phyloP scores from a whole-genome alignment of 257 asterid genomes.

The Solanum boliviense region DNA sequence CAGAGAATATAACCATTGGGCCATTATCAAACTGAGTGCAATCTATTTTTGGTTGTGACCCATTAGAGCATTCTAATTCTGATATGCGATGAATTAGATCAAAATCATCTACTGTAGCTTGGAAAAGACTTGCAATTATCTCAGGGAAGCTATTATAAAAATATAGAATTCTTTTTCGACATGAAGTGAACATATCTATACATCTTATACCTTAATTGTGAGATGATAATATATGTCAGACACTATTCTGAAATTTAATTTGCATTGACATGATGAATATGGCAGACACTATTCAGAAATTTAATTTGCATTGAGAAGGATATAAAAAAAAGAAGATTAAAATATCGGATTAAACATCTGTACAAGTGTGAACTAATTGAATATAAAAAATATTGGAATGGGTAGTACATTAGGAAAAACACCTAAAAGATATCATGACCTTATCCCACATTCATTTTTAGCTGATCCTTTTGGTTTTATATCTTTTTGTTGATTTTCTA shows the following conservation, averaged over 20 bases:
- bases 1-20: neutral
- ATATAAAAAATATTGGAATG: neutral
- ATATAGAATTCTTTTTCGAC: neutral
- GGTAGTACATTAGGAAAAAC: neutral
- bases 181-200: neutral
- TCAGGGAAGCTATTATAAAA: neutral
- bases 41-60: neutral
- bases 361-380: neutral
- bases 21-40: neutral
- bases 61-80: neutral
- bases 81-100: neutral
- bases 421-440: neutral
- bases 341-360: neutral
- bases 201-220: neutral
- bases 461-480: neutral
- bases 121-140: neutral
- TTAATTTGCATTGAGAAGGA: neutral
- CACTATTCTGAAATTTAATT: neutral
- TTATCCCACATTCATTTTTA: neutral
- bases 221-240: neutral
- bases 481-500: neutral
- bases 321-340: neutral
- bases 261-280: neutral
- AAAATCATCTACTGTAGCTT: neutral
- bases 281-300: neutral